phyloP scores from a whole-genome alignment of 345 rosid species.

The Melaleuca quinquenervia region DNA sequence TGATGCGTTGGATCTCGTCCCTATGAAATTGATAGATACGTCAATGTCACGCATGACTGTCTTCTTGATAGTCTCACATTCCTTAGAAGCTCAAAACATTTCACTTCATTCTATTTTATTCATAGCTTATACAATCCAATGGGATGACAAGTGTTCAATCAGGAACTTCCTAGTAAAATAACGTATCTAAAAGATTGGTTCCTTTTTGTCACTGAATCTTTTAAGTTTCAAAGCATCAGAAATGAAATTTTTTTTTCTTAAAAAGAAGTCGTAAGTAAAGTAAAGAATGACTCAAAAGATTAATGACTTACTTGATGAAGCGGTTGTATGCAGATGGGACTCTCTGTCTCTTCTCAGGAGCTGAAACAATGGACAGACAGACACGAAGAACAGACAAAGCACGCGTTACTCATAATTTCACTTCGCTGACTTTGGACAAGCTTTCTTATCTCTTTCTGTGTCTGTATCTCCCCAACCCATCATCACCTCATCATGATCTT shows the following conservation, averaged over 20 bases:
- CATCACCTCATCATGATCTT: slow-evolving; percentile 15
- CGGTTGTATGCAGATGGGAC: slow-evolving; percentile 99
- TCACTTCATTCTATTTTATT: background rate
- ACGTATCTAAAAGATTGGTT: background rate
- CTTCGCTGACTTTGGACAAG: slow-evolving; percentile 21
- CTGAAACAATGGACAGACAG: slow-evolving; percentile 40
- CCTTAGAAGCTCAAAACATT: background rate
- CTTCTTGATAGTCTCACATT: background rate
- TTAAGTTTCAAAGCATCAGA: background rate
- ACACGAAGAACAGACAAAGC: slow-evolving; percentile 16
- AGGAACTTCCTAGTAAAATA: background rate
- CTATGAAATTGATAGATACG: slow-evolving; percentile 23
- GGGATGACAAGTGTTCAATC: background rate
- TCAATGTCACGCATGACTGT: background rate
- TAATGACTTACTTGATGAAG: slow-evolving; percentile 79
- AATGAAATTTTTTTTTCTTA: background rate
- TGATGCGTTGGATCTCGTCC: slow-evolving; percentile 99
- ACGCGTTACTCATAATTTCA: slow-evolving; percentile 16
- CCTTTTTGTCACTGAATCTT: background rate
- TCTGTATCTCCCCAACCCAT: slow-evolving; percentile 11
- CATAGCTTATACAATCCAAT: background rate
- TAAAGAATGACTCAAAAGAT: background rate
- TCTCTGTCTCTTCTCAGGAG: slow-evolving; percentile 99
- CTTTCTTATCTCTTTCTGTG: slow-evolving; percentile 1
- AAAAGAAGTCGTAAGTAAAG: background rate